Evolutionary conservation across 1,284 basidiomycete genomes (phyloP), one percentile per base, ranked within the genome.

Genomic region (Trichosporon sp.): DNA sequence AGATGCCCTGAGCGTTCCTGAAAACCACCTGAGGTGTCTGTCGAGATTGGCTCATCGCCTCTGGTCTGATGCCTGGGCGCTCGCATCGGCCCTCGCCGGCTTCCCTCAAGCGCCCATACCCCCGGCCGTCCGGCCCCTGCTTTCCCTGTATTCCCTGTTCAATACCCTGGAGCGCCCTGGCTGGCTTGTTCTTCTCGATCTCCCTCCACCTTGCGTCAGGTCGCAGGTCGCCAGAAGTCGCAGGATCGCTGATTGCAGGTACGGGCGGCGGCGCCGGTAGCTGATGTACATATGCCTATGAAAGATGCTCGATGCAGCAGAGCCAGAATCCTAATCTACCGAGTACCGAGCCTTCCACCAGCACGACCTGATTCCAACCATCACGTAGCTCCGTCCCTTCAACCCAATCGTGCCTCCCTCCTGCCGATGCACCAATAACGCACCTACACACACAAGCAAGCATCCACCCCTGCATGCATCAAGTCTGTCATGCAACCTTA

Each of bases 91-190:
- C 49, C 49, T 54, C 49, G 49, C 49, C 49, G 49, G 49, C 14
- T 16, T 6, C 49, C 27, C 29, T 54, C 49, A 29, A 54, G 25
- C 49, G 25, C 49, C 27, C 49, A 54, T 54, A 13, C 25, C 49
- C 49, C 49, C 49, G 49, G 49, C 49, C 49, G 14, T 54, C 49
- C 49, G 49, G 49, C 25, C 49, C 46, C 49, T 54, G 27, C 49
- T 5, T n/a, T 16, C 49, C 49, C 49, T 54, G 25, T 8, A 5
- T 31, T 54, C 49, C 49, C 27, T 44, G 37, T 21, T n/a, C n/a
- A n/a, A n/a, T n/a, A n/a, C n/a, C n/a, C n/a, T n/a, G n/a, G 4
- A 19, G 37, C 19, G 36, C 36, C 40, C 40, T 44, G 40, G 40
- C 40, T 21, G 19, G 19, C 40, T 44, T 44, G 40, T 44, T 44